Evolutionary conservation across 257 asterid genomes (phyloP).

Genomic region (Nicotiana otophora): DNA sequence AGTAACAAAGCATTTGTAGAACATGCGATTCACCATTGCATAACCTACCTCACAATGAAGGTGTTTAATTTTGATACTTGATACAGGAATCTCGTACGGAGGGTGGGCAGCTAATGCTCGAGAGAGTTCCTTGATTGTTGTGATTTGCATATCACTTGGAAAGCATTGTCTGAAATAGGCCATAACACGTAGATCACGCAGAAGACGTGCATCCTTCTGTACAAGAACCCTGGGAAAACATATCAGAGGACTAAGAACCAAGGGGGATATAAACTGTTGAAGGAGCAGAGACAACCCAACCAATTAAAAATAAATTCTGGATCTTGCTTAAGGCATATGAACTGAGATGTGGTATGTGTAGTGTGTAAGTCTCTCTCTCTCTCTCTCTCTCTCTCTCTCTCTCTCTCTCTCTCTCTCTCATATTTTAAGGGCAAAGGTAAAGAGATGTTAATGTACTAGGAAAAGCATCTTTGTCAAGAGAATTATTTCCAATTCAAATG

Average conservation of each 20-base stretch:
- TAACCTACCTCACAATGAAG: slow-evolving; percentile 72
- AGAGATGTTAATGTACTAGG: background rate
- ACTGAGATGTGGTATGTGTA: background rate
- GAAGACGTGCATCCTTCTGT: slow-evolving; percentile 55
- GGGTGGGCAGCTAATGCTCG: slow-evolving; percentile 70
- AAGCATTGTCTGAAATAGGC: slow-evolving; percentile 93
- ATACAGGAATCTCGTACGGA: slow-evolving; percentile 68
- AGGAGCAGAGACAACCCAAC: background rate
- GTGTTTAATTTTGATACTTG: slow-evolving; percentile 65
- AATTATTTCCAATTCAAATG: background rate
- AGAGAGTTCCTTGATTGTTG: slow-evolving; percentile 77
- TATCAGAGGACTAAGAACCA: slow-evolving; percentile 16
- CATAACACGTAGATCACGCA: slow-evolving; percentile 69
- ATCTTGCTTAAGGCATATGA: background rate
- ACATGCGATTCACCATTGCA: slow-evolving; percentile 1
- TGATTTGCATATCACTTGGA: slow-evolving; percentile 46
- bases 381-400: background rate
- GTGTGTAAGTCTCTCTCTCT: background rate
- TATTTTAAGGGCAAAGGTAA: background rate
- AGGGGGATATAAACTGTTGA: slow-evolving; percentile 1
- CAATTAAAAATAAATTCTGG: background rate
- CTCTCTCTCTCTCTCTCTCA: background rate
- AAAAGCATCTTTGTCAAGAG: background rate
- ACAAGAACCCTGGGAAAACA: slow-evolving; percentile 45
- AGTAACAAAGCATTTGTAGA: background rate